A percentile compares a stretch with the other conserved stretches of the same genome.
These are phyloP conservation scores for Aspergillus baeticus DNA, from an alignment of 495 filamentous ascomycete species.

Conservation along the genomic window DNA sequence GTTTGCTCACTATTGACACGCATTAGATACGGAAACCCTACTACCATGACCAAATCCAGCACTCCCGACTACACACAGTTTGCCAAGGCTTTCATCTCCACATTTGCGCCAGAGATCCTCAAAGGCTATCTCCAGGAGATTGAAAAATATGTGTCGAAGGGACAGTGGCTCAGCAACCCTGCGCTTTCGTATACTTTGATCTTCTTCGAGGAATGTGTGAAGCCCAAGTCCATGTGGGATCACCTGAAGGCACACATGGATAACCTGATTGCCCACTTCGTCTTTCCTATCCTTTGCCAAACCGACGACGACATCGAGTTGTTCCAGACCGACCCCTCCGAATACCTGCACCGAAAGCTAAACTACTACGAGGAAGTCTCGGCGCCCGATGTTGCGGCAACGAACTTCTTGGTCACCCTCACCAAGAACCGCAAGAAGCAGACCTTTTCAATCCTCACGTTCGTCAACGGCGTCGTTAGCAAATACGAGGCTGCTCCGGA, in stretches of 20 bases:
- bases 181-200: slow-evolving; percentile 88
- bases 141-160: slow-evolving; percentile 94
- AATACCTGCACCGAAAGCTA: slow-evolving; percentile 94
- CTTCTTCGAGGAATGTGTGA: slow-evolving; percentile 95
- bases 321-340: slow-evolving; percentile 89
- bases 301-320: slow-evolving; percentile 90
- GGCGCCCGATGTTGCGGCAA: slow-evolving; percentile 92
- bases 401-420: slow-evolving; percentile 91
- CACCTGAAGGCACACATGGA: slow-evolving; percentile 91
- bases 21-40: slow-evolving; percentile 82
- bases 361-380: slow-evolving; percentile 98
- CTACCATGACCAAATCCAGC: slow-evolving; percentile 63
- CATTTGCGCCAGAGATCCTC: slow-evolving; percentile 92
- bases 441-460: slow-evolving; percentile 88
- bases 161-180: slow-evolving; percentile 90
- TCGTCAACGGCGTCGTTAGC: slow-evolving; percentile 91
- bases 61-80: slow-evolving; percentile 71
- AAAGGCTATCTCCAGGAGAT: slow-evolving; percentile 90
- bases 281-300: slow-evolving; percentile 94
- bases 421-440: slow-evolving; percentile 95
- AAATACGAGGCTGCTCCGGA: slow-evolving; percentile 81
- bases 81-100: slow-evolving; percentile 83
- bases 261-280: slow-evolving; percentile 84
- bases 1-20: slow-evolving; percentile 8
- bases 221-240: slow-evolving; percentile 95